Percentiles rank a stretch among this genome's conserved stretches.
Conservation (phyloP, 2,329 filamentous ascomycete species). For the Aspergillus alliaceus region DNA sequence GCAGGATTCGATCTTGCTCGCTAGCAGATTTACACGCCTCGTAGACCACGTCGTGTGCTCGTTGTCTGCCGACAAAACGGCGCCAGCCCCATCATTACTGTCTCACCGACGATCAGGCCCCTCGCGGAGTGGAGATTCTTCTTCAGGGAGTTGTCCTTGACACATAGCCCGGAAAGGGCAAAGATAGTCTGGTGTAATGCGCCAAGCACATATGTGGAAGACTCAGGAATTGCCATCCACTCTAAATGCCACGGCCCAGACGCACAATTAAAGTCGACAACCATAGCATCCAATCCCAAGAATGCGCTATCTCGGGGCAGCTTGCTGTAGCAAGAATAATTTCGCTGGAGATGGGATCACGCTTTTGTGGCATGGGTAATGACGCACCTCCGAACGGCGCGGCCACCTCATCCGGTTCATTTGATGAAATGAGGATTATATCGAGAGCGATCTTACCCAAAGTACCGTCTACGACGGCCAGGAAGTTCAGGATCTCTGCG, state of each 20-base stretch:
- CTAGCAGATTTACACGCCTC: conserved; percentile 54
- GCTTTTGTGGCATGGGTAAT: conserved; percentile 60
- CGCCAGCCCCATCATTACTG: conserved; percentile 63
- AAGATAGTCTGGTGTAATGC: conserved; percentile 57
- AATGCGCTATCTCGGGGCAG: conserved; percentile 54
- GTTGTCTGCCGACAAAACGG: conserved; percentile 52
- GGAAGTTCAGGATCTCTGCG: conserved; percentile 55
- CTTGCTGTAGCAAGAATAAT: conserved; percentile 56
- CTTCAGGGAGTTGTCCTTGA: conserved; percentile 52
- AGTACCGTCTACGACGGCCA: conserved; percentile 54
- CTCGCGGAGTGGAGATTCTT: conserved; percentile 52
- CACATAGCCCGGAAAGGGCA: conserved; percentile 52
- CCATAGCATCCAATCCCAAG: conserved; percentile 57
- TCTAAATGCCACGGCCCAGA: conserved; percentile 61
- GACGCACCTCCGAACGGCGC: conserved; percentile 58
- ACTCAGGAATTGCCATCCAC: conserved; percentile 57
- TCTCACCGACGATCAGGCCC: conserved; percentile 58
- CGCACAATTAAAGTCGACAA: conserved; percentile 58
- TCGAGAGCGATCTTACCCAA: conserved; percentile 59
- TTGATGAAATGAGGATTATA: conserved; percentile 59
- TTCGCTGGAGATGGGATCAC: conserved; percentile 60
- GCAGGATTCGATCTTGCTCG: conserved; percentile 44
- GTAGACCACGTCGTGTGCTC: conserved; percentile 59
- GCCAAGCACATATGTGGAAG: conserved; percentile 55
- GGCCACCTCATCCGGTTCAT: conserved; percentile 55